phyloP scores from a whole-genome alignment of 1,284 basidiomycete species.

The Ceratobasidium sp. region DNA sequence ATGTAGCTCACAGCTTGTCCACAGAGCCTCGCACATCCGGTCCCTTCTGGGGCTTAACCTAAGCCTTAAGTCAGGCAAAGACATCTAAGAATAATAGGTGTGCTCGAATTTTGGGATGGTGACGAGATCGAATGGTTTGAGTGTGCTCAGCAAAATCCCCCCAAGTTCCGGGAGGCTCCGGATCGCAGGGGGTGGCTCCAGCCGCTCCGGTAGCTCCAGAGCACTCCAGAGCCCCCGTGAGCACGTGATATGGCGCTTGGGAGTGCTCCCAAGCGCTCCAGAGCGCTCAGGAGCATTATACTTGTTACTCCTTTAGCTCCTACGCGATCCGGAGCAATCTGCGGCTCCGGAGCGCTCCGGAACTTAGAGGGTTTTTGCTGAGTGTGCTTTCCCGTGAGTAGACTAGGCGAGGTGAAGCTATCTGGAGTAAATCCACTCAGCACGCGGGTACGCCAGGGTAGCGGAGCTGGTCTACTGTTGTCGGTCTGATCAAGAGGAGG shows the following conservation, averaged over 20 bases:
- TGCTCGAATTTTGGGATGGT: conserved; percentile 41
- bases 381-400: conserved; percentile 32
- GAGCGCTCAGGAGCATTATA: too few relatives aligned
- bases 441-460: background rate
- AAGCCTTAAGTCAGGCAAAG: conserved; percentile 39
- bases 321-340: too few relatives aligned
- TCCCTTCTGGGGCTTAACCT: conserved; percentile 39
- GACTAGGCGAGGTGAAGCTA: conserved; percentile 14
- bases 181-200: too few relatives aligned
- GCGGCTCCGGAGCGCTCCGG: too few relatives aligned
- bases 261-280: too few relatives aligned
- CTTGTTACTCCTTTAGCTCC: too few relatives aligned
- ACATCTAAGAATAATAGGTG: conserved; percentile 46
- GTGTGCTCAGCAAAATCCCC: too few relatives aligned
- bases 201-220: too few relatives aligned
- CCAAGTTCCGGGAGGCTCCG: too few relatives aligned
- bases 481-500: background rate
- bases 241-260: too few relatives aligned
- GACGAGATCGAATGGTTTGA: conserved; percentile 41
- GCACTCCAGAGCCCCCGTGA: too few relatives aligned
- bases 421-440: background rate
- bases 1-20: conserved; percentile 46
- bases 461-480: background rate
- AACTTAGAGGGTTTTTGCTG: too few relatives aligned
- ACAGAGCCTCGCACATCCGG: conserved; percentile 23